Base-by-base conservation (phyloP, 164 flowering plant species). In the Aristolochia californica region DNA sequence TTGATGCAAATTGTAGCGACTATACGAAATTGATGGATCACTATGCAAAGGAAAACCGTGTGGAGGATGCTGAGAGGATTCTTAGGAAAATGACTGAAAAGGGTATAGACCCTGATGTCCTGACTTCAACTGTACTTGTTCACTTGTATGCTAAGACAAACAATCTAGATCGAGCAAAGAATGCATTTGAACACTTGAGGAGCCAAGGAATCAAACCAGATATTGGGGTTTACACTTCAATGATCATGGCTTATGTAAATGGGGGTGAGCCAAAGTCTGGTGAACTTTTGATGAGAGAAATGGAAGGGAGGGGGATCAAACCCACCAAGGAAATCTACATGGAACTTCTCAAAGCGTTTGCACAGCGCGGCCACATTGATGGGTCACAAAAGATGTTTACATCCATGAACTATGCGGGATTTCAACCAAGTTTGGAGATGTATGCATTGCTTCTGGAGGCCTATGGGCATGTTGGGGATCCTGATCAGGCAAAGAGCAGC, bases 1-100 rank as follows among this genome's bases (percentile, higher is more conserved):
- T 84, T 69, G 72, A 82, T 57, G 38, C 96, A 27, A 77, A 74
- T 56, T 66, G 78, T 24, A 74, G 77, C 25, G 99, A 94, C 74
- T 94, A 76, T 69, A 79, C 84, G 12, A 82, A 74, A 68, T 85
- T 94, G 28, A 74, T 90, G 66, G 95, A 82, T 67, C 73, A 68
- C 48, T 65, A 83, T 78, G 88, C 95, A 14, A 79, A 78, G 70
- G 82, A 72, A 53, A 77, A 71, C 43, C 83, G 77, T 47, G 4
- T 75, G 23, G 84, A 77, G 50, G 95, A 87, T 72, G 93, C 84
- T 30, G 95, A 94, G 65, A 84, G 95, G 70, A 70, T 91, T 26
- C 69, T 91, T 17, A 59, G 70, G 57, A 90, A 83, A 72, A 94
- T 94, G 99, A 71, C 62, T 51, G 85, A 80, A 49, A 83, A 75